phyloP scores from a whole-genome alignment of 495 filamentous ascomycete species.

The Opeltia flavorubescens region DNA sequence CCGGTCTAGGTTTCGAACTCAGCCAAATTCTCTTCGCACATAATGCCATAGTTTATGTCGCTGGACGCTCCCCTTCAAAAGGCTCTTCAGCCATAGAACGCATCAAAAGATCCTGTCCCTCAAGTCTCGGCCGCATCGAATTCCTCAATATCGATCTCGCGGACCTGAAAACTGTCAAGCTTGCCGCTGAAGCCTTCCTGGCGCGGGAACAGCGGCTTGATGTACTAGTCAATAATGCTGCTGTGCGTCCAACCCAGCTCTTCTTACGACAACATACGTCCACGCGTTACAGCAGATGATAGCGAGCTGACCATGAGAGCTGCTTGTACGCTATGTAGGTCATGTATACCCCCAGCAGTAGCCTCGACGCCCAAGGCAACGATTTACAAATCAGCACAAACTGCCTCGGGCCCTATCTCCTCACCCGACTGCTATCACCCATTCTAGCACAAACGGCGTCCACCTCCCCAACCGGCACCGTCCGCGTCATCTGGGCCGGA shows the following conservation, averaged over 20 bases:
- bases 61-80: conserved; percentile 31
- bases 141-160: conserved; percentile 22
- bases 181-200: conserved; percentile 19
- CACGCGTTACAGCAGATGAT: no score
- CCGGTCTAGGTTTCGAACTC: conserved; percentile 35
- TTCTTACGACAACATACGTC: no score
- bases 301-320: no score
- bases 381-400: conserved; percentile 30
- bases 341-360: conserved; percentile 13
- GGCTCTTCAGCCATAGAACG: conserved; percentile 12
- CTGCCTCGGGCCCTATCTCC: conserved; percentile 24
- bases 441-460: conserved; percentile 23
- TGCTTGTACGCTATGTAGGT: no score
- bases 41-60: conserved; percentile 38
- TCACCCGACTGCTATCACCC: conserved; percentile 30
- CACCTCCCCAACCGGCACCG: conserved; percentile 17
- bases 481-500: conserved; percentile 32
- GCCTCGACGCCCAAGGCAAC: conserved; percentile 24
- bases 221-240: conserved; percentile 29
- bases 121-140: conserved; percentile 17
- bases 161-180: conserved; percentile 22
- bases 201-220: conserved; percentile 19
- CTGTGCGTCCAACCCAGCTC: no score
- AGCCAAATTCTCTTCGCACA: conserved; percentile 31
- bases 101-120: conserved; percentile 9